These are phyloP conservation scores for Puccinia polysora DNA, from an alignment of 1,284 basidiomycete species.

Conservation along the genomic window DNA sequence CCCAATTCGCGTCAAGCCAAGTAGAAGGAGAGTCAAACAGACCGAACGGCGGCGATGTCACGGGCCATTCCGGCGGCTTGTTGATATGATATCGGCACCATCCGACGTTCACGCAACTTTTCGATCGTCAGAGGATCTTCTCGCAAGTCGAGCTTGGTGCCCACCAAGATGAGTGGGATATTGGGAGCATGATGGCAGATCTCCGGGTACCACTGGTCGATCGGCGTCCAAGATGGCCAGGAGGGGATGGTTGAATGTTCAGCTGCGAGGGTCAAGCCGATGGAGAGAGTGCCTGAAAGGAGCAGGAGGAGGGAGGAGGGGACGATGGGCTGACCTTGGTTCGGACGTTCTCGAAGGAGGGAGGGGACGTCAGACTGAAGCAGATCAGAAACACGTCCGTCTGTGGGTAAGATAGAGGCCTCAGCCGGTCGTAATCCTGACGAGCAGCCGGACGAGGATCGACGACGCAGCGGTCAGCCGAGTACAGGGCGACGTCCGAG, in stretches of 20 bases:
- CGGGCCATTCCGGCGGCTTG: conserved; percentile 86
- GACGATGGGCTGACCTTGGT: conserved; percentile 76
- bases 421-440: conserved; percentile 77
- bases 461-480: too few species aligned
- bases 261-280: background rate
- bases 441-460: conserved; percentile 30
- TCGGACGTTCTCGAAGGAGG: conserved; percentile 96
- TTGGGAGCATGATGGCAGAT: conserved; percentile 94
- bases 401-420: conserved; percentile 96
- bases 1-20: background rate
- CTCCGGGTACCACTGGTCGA: conserved; percentile 82
- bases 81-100: conserved; percentile 85
- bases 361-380: conserved; percentile 56
- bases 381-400: conserved; percentile 99
- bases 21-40: conserved; percentile 12
- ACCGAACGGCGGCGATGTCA: conserved; percentile 79
- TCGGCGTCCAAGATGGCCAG: conserved; percentile 11
- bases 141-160: conserved; percentile 94
- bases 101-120: conserved; percentile 86
- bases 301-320: conserved; percentile 19
- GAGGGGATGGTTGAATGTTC: conserved; percentile 46
- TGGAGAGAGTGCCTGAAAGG: background rate
- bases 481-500: conserved; percentile 6
- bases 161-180: conserved; percentile 86
- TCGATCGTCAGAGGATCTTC: conserved; percentile 87